phyloP scores from a whole-genome alignment of 202 grass and related monocot genomes.

The Carex sylvatica region DNA sequence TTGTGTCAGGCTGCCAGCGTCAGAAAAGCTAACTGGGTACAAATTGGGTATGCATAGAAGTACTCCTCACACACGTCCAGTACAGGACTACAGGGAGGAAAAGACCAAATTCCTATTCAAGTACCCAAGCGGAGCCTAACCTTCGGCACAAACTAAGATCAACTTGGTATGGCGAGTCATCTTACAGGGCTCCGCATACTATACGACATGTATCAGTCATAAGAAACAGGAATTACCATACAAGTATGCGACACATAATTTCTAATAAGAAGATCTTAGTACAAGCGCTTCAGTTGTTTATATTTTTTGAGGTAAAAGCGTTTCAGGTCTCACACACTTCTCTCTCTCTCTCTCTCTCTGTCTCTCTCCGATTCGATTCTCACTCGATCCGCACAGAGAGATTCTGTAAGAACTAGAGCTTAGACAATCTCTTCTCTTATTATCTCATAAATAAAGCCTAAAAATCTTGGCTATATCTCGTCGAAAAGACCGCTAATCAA shows the following conservation, averaged over 20 bases:
- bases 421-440: neutral
- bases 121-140: neutral
- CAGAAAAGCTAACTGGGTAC: neutral
- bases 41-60: conserved; percentile 4
- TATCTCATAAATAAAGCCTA: neutral
- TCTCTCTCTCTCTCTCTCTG: neutral
- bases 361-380: neutral
- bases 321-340: neutral
- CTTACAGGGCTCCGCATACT: neutral
- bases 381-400: neutral
- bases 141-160: neutral
- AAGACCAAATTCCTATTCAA: conserved; percentile 12
- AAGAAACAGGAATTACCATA: neutral
- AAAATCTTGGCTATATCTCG: neutral
- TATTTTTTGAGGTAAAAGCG: neutral
- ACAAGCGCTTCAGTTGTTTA: neutral
- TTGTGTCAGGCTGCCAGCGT: conserved; percentile 21
- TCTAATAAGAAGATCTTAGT: neutral
- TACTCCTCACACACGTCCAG: neutral
- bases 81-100: conserved; percentile 8
- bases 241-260: neutral
- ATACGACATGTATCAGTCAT: neutral
- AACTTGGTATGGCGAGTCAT: neutral
- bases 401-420: neutral
- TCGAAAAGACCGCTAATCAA: neutral